Percentiles rank a stretch among this genome's conserved stretches.
phyloP scores from a whole-genome alignment of 345 rosid species.

The Clarkia xantiana region DNA sequence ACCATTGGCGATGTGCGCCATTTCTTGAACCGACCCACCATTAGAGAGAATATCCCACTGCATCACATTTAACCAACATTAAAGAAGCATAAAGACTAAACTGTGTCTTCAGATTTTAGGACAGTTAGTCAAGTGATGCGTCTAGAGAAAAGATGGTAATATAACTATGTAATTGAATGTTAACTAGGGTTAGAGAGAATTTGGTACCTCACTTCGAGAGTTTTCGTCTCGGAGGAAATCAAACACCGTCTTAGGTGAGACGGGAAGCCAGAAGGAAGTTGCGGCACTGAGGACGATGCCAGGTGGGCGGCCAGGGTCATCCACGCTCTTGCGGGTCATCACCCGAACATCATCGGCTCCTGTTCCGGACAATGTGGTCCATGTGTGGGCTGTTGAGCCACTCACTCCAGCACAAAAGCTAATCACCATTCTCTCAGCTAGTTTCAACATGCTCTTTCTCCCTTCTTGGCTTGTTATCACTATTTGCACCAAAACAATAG shows the following conservation, averaged over 20 bases:
- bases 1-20: constrained; percentile 74
- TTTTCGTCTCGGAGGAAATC: constrained; percentile 76
- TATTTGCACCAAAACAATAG: constrained; percentile 12
- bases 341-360: constrained; percentile 64
- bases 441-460: constrained; percentile 54
- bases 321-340: constrained; percentile 63
- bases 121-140: no score
- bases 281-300: constrained; percentile 77
- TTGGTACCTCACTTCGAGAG: constrained; percentile 48
- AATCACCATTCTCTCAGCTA: constrained; percentile 68
- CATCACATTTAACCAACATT: neutral
- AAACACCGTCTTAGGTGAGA: constrained; percentile 43
- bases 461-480: constrained; percentile 59
- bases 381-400: constrained; percentile 49
- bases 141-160: no score
- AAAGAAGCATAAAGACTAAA: no score
- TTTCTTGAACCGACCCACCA: constrained; percentile 54
- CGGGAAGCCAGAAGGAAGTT: constrained; percentile 91
- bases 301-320: constrained; percentile 78
- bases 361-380: constrained; percentile 49
- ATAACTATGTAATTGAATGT: no score
- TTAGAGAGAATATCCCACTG: constrained; percentile 92
- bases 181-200: neutral
- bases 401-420: constrained; percentile 68
- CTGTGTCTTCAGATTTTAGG: no score